phyloP scores from a whole-genome alignment of 2,329 filamentous ascomycete genomes.

The Trichophaea hybrida region DNA sequence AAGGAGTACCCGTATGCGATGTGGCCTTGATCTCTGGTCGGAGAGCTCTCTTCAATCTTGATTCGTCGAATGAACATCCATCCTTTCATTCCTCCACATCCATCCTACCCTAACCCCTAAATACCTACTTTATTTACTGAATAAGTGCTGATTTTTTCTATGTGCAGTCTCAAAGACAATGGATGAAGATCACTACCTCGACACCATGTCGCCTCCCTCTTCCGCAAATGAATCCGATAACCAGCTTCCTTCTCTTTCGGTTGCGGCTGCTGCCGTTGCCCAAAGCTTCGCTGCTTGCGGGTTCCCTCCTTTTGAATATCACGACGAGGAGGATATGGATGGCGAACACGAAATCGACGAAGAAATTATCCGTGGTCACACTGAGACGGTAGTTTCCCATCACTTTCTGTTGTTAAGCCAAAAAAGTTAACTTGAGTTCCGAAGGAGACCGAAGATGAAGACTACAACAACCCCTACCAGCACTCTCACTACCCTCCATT shows the following conservation, averaged over 20 bases:
- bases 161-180: conserved; percentile 6
- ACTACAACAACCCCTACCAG: conserved; percentile 12
- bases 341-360: conserved; percentile 12
- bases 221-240: conserved; percentile 21
- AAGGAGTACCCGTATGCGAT: not conserved
- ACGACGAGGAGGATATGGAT: conserved; percentile 27
- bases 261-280: conserved; percentile 33
- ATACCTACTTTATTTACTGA: not conserved
- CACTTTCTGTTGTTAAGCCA: conserved; percentile 1
- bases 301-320: conserved; percentile 51
- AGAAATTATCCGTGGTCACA: conserved; percentile 10
- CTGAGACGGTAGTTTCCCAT: conserved; percentile 9
- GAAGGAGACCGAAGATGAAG: conserved; percentile 21
- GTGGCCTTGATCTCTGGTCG: not conserved
- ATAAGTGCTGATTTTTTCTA: not conserved
- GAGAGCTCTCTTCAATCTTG: not conserved
- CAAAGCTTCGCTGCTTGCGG: conserved; percentile 28
- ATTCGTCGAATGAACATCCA: not conserved
- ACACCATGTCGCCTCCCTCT: conserved; percentile 20
- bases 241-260: conserved; percentile 65
- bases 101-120: not conserved
- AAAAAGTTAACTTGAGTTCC: conserved; percentile 3
- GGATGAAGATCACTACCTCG: conserved; percentile 22
- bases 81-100: not conserved
- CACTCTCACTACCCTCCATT: conserved; percentile 6